phyloP scores from a whole-genome alignment of 257 asterid species.

The Salvia miltiorrhiza region DNA sequence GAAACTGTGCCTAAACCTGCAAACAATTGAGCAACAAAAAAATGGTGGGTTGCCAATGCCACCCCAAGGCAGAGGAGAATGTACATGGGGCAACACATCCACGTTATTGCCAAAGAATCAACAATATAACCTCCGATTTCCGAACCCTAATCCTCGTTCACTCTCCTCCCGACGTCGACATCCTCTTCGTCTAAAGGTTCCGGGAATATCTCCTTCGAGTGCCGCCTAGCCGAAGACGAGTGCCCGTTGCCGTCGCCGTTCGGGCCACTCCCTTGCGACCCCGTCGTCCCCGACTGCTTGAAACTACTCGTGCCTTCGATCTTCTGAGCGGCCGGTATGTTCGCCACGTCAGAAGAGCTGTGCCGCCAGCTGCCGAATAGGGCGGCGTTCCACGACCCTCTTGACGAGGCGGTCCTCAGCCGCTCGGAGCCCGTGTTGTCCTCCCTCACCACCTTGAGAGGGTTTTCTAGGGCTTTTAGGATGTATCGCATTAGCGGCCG shows the following conservation, averaged over 20 bases:
- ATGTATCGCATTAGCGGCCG: conserved; percentile 91
- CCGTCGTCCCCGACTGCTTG: conserved; percentile 59
- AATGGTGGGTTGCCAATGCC: neutral
- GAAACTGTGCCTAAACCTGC: conserved; percentile 19
- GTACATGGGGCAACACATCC: conserved; percentile 20
- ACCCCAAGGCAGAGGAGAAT: conserved; percentile 25
- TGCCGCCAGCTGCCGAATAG: conserved; percentile 91
- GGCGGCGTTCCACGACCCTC: conserved; percentile 95
- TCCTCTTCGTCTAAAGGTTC: conserved; percentile 57
- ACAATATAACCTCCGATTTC: conserved; percentile 17
- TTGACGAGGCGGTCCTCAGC: conserved; percentile 69
- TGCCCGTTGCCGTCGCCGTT: conserved; percentile 50
- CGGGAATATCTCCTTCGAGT: conserved; percentile 77
- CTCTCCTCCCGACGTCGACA: conserved; percentile 28
- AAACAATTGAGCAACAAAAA: conserved; percentile 21
- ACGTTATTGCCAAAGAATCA: conserved; percentile 44
- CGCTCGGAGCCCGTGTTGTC: conserved; percentile 72
- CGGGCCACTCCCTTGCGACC: conserved; percentile 66
- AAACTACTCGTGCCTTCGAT: conserved; percentile 57
- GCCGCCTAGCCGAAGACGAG: conserved; percentile 53
- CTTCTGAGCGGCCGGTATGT: conserved; percentile 31
- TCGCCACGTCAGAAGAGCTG: conserved; percentile 67
- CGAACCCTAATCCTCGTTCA: conserved; percentile 28
- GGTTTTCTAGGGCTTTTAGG: conserved; percentile 89
- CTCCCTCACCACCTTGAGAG: conserved; percentile 86